Percentiles rank a stretch among this genome's conserved stretches.
Conservation (phyloP, 805 yeast species). For the Monosporozyma solicola region DNA sequence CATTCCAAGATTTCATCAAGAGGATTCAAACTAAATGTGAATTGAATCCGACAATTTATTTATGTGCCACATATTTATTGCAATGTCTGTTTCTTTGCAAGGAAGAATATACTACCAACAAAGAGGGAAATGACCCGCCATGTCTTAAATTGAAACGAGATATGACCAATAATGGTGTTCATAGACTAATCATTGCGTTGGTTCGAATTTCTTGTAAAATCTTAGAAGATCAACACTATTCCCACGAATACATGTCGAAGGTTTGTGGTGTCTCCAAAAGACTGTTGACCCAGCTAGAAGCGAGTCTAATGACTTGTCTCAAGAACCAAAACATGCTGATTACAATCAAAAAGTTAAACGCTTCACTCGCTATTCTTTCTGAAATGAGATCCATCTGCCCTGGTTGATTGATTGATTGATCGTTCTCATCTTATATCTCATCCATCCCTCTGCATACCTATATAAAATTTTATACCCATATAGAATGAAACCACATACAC, state of each 20-base stretch:
- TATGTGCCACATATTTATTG: constrained; percentile 20
- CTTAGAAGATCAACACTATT: constrained; percentile 39
- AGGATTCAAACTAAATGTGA: constrained; percentile 27
- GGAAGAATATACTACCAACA: constrained; percentile 5
- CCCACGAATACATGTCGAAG: constrained; percentile 38
- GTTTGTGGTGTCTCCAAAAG: constrained; percentile 38
- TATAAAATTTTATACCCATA: neutral
- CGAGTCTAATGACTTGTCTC: constrained; percentile 15
- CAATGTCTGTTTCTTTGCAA: constrained; percentile 13
- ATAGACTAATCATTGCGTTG: constrained; percentile 38
- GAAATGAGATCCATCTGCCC: constrained; percentile 7
- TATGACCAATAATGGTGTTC: constrained; percentile 31
- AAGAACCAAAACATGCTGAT: constrained; percentile 16
- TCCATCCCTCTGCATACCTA: neutral
- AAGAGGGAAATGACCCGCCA: neutral
- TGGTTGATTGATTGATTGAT: neutral
- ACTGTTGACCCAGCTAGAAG: constrained; percentile 22
- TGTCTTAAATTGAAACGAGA: constrained; percentile 19
- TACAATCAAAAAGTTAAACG: constrained; percentile 11
- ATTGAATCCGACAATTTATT: constrained; percentile 20
- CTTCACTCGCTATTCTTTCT: constrained; percentile 7
- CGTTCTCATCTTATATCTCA: too few species aligned
- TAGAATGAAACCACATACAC: neutral
- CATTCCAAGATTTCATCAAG: constrained; percentile 16
- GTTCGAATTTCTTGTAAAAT: constrained; percentile 39